A percentile compares a stretch with the other conserved stretches of the same genome.
phyloP scores from a whole-genome alignment of 305 asterid genomes.

The Fraxinus albicans region DNA sequence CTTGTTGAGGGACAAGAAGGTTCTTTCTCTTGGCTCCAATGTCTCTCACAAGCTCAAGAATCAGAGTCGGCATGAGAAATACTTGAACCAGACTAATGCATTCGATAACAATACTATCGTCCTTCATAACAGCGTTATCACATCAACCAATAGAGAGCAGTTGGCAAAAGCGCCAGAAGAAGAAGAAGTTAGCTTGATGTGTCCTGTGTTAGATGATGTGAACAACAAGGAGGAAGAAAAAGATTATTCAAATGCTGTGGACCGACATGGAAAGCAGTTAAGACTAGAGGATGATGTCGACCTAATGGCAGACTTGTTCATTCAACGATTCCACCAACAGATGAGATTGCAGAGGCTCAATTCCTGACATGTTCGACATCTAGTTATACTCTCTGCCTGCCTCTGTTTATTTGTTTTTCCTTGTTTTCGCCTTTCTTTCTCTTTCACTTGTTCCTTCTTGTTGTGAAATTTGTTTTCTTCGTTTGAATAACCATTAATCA shows the following conservation, averaged over 20 bases:
- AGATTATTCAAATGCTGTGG: conserved; percentile 15
- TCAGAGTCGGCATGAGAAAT: conserved; percentile 20
- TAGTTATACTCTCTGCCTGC: neutral
- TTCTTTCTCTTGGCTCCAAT: neutral
- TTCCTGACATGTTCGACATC: neutral
- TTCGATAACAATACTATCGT: neutral
- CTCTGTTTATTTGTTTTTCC: too few relatives aligned
- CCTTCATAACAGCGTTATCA: neutral
- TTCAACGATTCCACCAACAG: conserved; percentile 38
- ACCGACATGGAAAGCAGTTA: conserved; percentile 23
- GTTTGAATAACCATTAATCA: neutral
- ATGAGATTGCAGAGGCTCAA: conserved; percentile 32
- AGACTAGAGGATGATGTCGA: conserved; percentile 33
- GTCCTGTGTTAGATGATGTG: neutral
- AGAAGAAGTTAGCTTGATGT: neutral
- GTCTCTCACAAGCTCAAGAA: conserved; percentile 9
- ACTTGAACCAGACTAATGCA: conserved; percentile 1
- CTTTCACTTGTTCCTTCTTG: neutral
- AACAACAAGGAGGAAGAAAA: conserved; percentile 13
- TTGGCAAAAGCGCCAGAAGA: conserved; percentile 1
- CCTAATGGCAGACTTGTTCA: conserved; percentile 38
- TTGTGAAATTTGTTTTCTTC: neutral
- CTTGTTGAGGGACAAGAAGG: conserved; percentile 32
- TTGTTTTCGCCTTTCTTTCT: neutral
- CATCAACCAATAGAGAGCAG: conserved; percentile 18